phyloP scores from a whole-genome alignment of 768 basidiomycete species.

The Suillus luteus region DNA sequence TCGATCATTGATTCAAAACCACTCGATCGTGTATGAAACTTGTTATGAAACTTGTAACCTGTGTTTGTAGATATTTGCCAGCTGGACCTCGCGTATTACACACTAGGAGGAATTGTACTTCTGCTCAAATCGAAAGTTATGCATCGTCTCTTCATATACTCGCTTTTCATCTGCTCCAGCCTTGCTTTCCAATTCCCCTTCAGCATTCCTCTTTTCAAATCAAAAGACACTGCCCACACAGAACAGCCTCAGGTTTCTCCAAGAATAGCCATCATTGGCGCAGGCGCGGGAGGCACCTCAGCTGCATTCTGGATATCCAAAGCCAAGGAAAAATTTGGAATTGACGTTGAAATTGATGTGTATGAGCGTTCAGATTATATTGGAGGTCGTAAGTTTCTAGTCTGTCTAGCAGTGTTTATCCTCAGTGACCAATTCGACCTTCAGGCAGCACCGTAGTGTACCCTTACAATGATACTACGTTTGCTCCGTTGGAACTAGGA shows the following conservation, averaged over 20 bases:
- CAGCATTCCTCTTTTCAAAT: slow-evolving; percentile 55
- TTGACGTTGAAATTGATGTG: slow-evolving; percentile 79
- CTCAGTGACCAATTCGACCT: slow-evolving; percentile 8
- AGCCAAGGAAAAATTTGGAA: slow-evolving; percentile 66
- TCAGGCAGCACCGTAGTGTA: slow-evolving; percentile 78
- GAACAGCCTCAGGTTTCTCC: slow-evolving; percentile 36
- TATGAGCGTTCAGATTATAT: slow-evolving; percentile 78
- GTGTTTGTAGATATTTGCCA: slow-evolving; percentile 2
- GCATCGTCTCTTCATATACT: slow-evolving; percentile 19
- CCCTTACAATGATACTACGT: slow-evolving; percentile 61
- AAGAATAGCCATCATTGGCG: slow-evolving; percentile 85
- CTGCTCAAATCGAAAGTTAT: neutral
- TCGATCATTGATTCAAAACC: neutral
- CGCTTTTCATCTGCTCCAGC: slow-evolving; percentile 25
- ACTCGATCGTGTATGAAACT: neutral
- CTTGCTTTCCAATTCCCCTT: slow-evolving; percentile 53
- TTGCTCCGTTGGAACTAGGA: slow-evolving; percentile 77
- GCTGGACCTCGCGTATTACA: neutral
- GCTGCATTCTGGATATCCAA: slow-evolving; percentile 85
- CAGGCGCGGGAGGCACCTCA: slow-evolving; percentile 84
- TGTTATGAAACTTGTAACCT: neutral
- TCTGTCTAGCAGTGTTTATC: neutral
- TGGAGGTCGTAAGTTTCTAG: slow-evolving; percentile 73
- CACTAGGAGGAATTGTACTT: no score
- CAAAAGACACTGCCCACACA: slow-evolving; percentile 26